Evolutionary conservation across 2,329 filamentous ascomycete genomes (phyloP), one percentile per base, ranked within the genome.

Genomic region (Tolypocladium pustulatum): DNA sequence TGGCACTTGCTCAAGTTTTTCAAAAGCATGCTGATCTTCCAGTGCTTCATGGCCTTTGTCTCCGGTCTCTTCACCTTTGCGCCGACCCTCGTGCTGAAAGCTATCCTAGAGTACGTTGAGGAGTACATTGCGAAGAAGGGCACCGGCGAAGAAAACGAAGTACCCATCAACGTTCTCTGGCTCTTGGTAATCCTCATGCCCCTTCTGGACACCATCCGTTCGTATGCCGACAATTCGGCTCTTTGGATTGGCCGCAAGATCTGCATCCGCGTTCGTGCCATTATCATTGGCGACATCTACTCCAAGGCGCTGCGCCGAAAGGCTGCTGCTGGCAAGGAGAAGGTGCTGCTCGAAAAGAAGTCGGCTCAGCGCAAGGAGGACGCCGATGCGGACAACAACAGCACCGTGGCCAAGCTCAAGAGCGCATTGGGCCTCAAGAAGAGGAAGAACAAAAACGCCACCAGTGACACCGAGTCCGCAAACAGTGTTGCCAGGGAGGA

Each of bases 221-320:
- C 93, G 6, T 79, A 96, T 27, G 86, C 86, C 37, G 91, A 94
- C 72, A 90, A 89, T 25, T 89, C 94, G 71, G 90, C 91, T 10
- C 80, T 99, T 0, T 99, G 90, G 89, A 88, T 96, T 60, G 94
- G 94, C 20, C 88, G 94, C 58, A 96, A 91, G 73, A 89, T 97
- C 61, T 97, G 92, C 73, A 93, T 99, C 66, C 88, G 91, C 61
- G 81, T 97, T 51, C 88, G 93, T 62, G 92, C 94, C 56, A 94
- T 99, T 68, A 91, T 99, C 62, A 91, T 99, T 64, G 94, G 94
- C 58, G 94, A 99, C 68, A 94, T 99, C 54, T 99, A 99, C 71
- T 90, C 91, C 59, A 99, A 99, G 75, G 91, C 94, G 1, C 81
- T 99, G 22, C 86, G 95, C 63, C 87, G 94, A 65, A 96, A 96